Base-by-base conservation (phyloP, 805 yeast species). In the Spathaspora arborariae region DNA sequence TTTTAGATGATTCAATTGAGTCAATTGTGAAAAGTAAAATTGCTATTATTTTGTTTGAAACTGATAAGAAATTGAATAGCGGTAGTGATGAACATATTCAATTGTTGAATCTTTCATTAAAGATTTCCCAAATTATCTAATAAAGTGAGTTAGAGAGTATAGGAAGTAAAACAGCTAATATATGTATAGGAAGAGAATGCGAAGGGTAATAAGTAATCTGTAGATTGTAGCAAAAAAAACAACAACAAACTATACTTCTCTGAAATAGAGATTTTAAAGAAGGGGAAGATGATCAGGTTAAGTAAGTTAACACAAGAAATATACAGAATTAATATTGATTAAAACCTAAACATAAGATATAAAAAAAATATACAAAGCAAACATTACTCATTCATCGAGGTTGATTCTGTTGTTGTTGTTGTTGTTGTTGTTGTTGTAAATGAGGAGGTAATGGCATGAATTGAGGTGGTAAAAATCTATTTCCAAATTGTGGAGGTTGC, bases 81-180 rank as follows among this genome's bases (percentile, higher is more conserved):
- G 99, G 99, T 13, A 80, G 96, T 3, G 95, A 90, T 57, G 99
- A 92, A 62, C 88, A 86, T 49, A 68, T 92, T 22, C 96, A 88
- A 56, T 58, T 94, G 19, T 73, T 92, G 53, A 85, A 87, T 55
- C 71, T 89, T 53, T 60, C 64, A 43, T 56, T 72, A 48, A 65
- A 64, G 50, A 49, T 70, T 0, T 51, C 73, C 5, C 53, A 52
- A 35, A 24, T 24, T 15, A 9, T 47, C 8, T 47, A 46, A 24
- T n/a, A n/a, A n/a, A n/a, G n/a, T n/a, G n/a, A n/a, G n/a, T n/a
- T n/a, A n/a, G n/a, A n/a, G n/a, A n/a, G n/a, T n/a, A n/a, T n/a
- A n/a, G n/a, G n/a, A n/a, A n/a, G n/a, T n/a, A n/a, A n/a, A n/a
- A n/a, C n/a, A n/a, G n/a, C n/a, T n/a, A n/a, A n/a, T n/a, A n/a